Percentiles rank a stretch among this genome's conserved stretches.
phyloP scores from a whole-genome alignment of 108 stramenopile species.

The Cyclotella atomus region DNA sequence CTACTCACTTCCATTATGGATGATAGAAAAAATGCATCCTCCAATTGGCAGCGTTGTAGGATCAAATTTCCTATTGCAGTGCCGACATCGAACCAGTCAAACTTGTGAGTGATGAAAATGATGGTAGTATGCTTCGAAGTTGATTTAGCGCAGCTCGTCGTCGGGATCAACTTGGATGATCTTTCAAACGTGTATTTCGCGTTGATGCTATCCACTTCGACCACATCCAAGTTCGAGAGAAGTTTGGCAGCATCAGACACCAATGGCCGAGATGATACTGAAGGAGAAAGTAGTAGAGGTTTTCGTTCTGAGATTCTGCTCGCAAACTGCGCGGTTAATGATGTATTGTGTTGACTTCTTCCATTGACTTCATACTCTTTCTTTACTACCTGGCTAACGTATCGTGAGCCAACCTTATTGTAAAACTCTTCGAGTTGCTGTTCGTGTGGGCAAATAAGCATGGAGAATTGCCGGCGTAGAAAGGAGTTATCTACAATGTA shows the following conservation, averaged over 20 bases:
- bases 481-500: conserved; percentile 83
- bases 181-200: conserved; percentile 66
- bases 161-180: conserved; percentile 48
- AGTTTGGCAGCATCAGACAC: conserved; percentile 56
- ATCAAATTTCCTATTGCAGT: conserved; percentile 73
- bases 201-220: conserved; percentile 54
- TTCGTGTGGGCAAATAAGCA: conserved; percentile 70
- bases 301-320: conserved; percentile 66
- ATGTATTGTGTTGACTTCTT: conserved; percentile 26
- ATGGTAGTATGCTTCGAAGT: conserved; percentile 22
- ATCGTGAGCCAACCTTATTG: conserved; percentile 58
- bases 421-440: conserved; percentile 79
- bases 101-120: conserved; percentile 61
- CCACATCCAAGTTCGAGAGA: conserved; percentile 50
- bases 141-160: conserved; percentile 63
- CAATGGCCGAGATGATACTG: conserved; percentile 70
- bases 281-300: conserved; percentile 73
- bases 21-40: conserved; percentile 78
- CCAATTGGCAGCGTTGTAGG: conserved; percentile 71
- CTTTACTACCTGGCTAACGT: conserved; percentile 70
- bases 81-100: conserved; percentile 83
- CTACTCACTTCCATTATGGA: conserved; percentile 62
- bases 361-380: conserved; percentile 71
- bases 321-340: conserved; percentile 45
- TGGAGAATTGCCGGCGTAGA: conserved; percentile 59